A percentile compares a stretch with the other conserved stretches of the same genome.
Conservation (phyloP, 1,284 basidiomycete genomes). For the Pholiota adiposa region DNA sequence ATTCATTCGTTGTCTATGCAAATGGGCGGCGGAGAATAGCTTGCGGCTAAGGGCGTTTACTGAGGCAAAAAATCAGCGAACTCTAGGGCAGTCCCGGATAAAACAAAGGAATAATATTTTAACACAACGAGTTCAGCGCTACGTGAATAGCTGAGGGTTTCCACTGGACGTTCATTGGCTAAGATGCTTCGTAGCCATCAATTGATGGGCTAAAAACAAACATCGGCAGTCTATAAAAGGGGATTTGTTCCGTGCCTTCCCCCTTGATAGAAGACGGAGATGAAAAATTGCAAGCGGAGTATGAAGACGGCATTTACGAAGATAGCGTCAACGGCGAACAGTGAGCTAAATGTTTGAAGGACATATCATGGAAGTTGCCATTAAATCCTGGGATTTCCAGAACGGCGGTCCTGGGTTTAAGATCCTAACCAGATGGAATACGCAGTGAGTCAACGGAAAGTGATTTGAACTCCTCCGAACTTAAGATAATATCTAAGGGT, state of each 20-base stretch:
- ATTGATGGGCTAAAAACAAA: background rate
- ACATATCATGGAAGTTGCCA: background rate
- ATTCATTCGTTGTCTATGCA: too few relatives aligned
- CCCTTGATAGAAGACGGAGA: background rate
- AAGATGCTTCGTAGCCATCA: background rate
- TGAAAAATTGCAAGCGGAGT: background rate
- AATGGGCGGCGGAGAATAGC: too few relatives aligned
- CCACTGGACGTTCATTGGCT: background rate
- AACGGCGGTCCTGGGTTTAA: background rate
- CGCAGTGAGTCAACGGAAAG: too few relatives aligned
- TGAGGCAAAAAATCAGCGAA: too few relatives aligned
- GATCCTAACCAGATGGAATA: too few relatives aligned
- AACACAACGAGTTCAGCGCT: too few relatives aligned
- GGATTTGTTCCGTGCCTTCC: background rate
- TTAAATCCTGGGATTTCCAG: background rate
- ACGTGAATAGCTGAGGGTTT: too few relatives aligned
- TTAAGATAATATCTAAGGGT: too few relatives aligned
- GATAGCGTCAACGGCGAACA: background rate
- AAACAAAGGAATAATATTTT: too few relatives aligned
- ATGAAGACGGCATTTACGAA: conserved; percentile 1
- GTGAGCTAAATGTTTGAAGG: background rate
- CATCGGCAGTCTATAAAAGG: background rate
- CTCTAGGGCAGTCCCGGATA: too few relatives aligned
- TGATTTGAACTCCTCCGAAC: too few relatives aligned
- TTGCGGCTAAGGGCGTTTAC: too few relatives aligned